A percentile compares a stretch with the other conserved stretches of the same genome.
Conservation (phyloP, 805 yeast species). For the Sugiyamaella valdiviana region DNA sequence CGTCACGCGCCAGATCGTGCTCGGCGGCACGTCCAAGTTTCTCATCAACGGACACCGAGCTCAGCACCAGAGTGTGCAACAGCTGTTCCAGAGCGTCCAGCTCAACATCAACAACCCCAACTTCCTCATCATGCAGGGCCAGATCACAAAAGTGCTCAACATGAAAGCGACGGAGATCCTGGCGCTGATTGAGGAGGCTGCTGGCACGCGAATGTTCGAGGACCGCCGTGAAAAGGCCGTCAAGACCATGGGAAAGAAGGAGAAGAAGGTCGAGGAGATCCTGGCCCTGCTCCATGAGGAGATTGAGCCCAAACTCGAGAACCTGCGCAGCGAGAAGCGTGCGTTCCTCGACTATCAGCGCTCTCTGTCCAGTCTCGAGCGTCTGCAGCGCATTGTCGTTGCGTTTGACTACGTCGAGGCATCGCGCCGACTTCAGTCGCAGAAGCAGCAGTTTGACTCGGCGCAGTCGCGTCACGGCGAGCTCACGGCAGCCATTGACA, state of each 20-base stretch:
- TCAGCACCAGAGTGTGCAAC: slow-evolving; percentile 86
- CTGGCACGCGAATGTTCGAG: slow-evolving; percentile 94
- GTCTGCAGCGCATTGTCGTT: slow-evolving; percentile 61
- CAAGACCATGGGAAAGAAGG: slow-evolving; percentile 86
- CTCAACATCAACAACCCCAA: slow-evolving; percentile 95
- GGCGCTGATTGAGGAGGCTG: slow-evolving; percentile 93
- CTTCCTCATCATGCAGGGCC: slow-evolving; percentile 97
- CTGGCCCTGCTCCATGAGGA: slow-evolving; percentile 70
- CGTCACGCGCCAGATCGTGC: slow-evolving; percentile 82
- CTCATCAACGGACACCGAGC: slow-evolving; percentile 94
- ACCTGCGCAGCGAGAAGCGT: slow-evolving; percentile 73
- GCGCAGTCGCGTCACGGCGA: slow-evolving; percentile 30
- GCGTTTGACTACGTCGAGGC: slow-evolving; percentile 63
- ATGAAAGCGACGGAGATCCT: slow-evolving; percentile 91
- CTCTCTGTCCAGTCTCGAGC: slow-evolving; percentile 73
- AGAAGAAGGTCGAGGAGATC: slow-evolving; percentile 74
- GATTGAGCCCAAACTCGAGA: slow-evolving; percentile 85
- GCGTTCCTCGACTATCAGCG: slow-evolving; percentile 81
- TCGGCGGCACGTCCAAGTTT: slow-evolving; percentile 91
- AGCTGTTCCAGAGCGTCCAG: slow-evolving; percentile 89
- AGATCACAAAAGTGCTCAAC: slow-evolving; percentile 91
- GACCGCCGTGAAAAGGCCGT: slow-evolving; percentile 89
- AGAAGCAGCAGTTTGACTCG: slow-evolving; percentile 28
- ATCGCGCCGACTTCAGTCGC: slow-evolving; percentile 37
- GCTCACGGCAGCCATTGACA: slow-evolving; percentile 41